Conservation (phyloP, 208 protist species). For the Sergeia podlipaevii region DNA sequence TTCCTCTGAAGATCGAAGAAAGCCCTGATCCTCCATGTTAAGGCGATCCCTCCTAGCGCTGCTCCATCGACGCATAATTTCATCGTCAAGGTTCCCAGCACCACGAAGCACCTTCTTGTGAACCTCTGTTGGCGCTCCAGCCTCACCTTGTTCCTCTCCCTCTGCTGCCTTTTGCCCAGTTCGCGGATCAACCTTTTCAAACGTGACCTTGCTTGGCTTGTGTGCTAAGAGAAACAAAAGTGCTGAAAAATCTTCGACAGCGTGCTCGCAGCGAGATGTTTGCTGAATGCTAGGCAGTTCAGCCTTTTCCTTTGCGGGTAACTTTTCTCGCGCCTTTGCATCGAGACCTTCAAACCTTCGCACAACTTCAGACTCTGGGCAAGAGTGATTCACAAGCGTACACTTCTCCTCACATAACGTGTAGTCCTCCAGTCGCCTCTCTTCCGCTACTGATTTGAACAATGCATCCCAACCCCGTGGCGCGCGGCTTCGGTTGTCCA, state of each 20-base stretch:
- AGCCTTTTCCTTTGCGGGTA: not conserved
- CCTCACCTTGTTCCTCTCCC: conserved; percentile 12
- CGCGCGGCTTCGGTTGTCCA: conserved; percentile 60
- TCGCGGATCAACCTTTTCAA: conserved; percentile 27
- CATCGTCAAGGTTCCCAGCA: conserved; percentile 30
- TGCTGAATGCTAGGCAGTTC: conserved; percentile 31
- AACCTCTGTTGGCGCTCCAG: conserved; percentile 27
- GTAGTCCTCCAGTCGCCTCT: conserved; percentile 48
- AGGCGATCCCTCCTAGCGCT: conserved; percentile 19
- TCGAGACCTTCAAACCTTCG: conserved; percentile 28
- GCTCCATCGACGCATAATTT: conserved; percentile 50
- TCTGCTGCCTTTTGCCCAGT: conserved; percentile 6
- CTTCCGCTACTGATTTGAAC: conserved; percentile 44
- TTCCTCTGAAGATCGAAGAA: conserved; percentile 23
- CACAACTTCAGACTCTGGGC: conserved; percentile 25
- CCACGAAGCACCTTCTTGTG: conserved; percentile 52
- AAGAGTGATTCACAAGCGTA: conserved; percentile 27
- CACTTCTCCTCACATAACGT: conserved; percentile 42
- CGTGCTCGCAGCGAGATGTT: conserved; percentile 62
- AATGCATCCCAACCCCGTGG: conserved; percentile 56
- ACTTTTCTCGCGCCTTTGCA: conserved; percentile 6
- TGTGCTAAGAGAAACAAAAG: conserved; percentile 65
- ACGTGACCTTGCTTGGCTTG: conserved; percentile 75
- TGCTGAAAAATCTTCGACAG: conserved; percentile 40
- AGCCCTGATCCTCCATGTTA: conserved; percentile 40